A percentile compares a stretch with the other conserved stretches of the same genome.
Conservation (phyloP, 2,329 filamentous ascomycete species). For the Cryphonectria nitschkei region DNA sequence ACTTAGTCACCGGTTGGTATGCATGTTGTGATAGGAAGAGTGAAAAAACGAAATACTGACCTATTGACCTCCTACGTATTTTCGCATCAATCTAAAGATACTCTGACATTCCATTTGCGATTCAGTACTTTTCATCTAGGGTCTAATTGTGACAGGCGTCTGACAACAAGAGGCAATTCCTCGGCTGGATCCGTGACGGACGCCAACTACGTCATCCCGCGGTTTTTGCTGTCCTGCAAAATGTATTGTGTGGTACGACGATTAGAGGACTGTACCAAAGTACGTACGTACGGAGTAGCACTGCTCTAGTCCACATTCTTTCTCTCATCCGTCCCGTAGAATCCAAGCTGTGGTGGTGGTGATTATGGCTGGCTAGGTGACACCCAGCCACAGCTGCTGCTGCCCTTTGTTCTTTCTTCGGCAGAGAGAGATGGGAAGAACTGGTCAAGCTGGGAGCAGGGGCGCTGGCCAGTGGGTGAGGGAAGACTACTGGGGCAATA, state of each 20-base stretch:
- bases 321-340: not conserved
- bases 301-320: not conserved
- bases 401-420: no score
- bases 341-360: no score
- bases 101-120: not conserved
- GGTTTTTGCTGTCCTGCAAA: not conserved
- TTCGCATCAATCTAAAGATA: no score
- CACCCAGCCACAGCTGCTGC: no score
- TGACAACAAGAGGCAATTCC: not conserved
- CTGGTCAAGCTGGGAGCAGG: no score
- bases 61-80: no score
- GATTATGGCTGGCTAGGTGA: no score
- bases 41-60: no score
- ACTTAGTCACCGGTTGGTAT: no score
- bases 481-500: not conserved
- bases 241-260: not conserved
- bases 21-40: no score
- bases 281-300: not conserved
- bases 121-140: not conserved
- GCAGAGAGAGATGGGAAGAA: no score
- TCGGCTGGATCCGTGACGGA: conserved; percentile 8
- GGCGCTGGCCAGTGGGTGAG: no score
- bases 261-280: not conserved
- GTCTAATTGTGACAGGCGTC: not conserved
- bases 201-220: conserved; percentile 13